phyloP scores from a whole-genome alignment of 257 asterid genomes.

The Solanum arcanum region DNA sequence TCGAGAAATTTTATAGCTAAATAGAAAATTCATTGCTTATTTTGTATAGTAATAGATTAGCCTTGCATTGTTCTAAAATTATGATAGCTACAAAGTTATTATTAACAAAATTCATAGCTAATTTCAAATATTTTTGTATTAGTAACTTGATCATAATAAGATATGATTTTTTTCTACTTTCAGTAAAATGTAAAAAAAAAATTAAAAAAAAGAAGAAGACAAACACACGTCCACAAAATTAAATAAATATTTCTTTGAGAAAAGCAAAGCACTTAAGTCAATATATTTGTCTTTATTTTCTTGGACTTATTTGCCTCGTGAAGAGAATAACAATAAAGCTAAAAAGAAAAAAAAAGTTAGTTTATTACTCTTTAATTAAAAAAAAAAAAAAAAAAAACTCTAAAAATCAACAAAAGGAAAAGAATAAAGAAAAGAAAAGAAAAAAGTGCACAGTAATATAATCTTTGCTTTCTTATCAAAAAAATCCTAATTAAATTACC shows the following conservation, averaged over 20 bases:
- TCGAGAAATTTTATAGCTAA: neutral
- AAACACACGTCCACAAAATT: slow-evolving; percentile 20
- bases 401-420: slow-evolving; percentile 11
- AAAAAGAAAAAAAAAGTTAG: slow-evolving; percentile 1
- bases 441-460: neutral
- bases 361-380: slow-evolving; percentile 7
- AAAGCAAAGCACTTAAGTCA: slow-evolving; percentile 56
- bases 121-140: neutral
- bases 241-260: slow-evolving; percentile 15
- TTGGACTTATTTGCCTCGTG: slow-evolving; percentile 43
- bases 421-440: neutral
- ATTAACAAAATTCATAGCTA: neutral
- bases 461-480: slow-evolving; percentile 16
- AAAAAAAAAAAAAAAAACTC: slow-evolving; percentile 6
- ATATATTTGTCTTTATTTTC: neutral
- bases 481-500: neutral
- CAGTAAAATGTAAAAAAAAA: neutral
- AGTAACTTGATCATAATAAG: neutral
- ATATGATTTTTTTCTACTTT: neutral
- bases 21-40: neutral
- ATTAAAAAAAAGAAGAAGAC: neutral
- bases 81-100: neutral
- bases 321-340: slow-evolving; percentile 40
- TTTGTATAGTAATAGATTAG: neutral
- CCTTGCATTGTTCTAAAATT: neutral